Evolutionary conservation across 1,284 basidiomycete genomes (phyloP).

Genomic region (Austroboletus niveus): DNA sequence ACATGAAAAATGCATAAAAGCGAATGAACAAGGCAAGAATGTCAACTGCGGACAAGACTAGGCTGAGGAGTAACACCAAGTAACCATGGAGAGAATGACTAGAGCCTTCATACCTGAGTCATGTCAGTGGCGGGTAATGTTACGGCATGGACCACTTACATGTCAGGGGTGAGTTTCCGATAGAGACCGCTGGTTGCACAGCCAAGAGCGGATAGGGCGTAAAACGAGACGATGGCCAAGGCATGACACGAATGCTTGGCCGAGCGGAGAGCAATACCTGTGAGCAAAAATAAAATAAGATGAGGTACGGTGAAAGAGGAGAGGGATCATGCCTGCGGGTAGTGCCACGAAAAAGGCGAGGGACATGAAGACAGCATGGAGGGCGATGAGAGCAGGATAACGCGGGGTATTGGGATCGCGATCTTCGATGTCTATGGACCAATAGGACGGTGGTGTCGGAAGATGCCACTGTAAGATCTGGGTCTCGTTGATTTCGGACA

Average conservation of each 20-base stretch:
- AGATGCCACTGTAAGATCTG: slow-evolving; percentile 60
- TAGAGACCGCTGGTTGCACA: slow-evolving; percentile 65
- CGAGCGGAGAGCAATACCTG: slow-evolving; percentile 74
- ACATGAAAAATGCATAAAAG: slow-evolving; percentile 45
- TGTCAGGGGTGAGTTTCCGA: slow-evolving; percentile 71
- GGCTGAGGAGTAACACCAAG: slow-evolving; percentile 52
- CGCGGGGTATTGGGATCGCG: slow-evolving; percentile 42
- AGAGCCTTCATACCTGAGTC: slow-evolving; percentile 63
- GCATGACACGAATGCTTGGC: slow-evolving; percentile 64
- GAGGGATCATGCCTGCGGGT: slow-evolving; percentile 59
- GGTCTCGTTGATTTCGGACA: slow-evolving; percentile 69
- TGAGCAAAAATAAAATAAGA: neutral
- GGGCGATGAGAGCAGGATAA: slow-evolving; percentile 62
- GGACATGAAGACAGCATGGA: slow-evolving; percentile 67
- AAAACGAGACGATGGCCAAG: slow-evolving; percentile 57
- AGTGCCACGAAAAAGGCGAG: slow-evolving; percentile 75
- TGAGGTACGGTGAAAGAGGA: neutral
- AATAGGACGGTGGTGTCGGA: slow-evolving; percentile 76
- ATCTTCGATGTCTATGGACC: slow-evolving; percentile 69
- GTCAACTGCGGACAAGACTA: slow-evolving; percentile 60
- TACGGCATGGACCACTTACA: slow-evolving; percentile 48
- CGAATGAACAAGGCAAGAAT: slow-evolving; percentile 48
- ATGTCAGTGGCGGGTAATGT: slow-evolving; percentile 8
- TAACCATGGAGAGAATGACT: slow-evolving; percentile 67
- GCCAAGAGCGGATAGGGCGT: slow-evolving; percentile 53